phyloP scores from a whole-genome alignment of 2,329 filamentous ascomycete genomes.

The Passalora sequoiae region DNA sequence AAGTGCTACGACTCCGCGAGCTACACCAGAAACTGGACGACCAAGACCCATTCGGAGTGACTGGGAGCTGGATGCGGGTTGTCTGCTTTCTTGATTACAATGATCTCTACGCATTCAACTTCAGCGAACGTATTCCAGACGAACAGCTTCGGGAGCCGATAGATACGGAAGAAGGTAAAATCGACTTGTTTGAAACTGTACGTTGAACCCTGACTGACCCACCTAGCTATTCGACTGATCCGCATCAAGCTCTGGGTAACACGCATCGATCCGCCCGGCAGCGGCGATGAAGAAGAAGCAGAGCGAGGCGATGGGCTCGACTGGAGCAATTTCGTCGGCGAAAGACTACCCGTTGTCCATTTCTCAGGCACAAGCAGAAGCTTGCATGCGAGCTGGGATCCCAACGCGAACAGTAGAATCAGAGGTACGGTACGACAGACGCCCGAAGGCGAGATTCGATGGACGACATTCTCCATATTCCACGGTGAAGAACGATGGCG shows the following conservation, averaged over 20 bases:
- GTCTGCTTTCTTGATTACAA: constrained; percentile 55
- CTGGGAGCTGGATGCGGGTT: constrained; percentile 67
- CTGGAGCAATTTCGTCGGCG: constrained; percentile 28
- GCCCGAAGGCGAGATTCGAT: constrained; percentile 64
- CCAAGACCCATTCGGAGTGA: constrained; percentile 65
- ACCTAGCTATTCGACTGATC: constrained; percentile 60
- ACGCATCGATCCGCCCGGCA: constrained; percentile 54
- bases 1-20: constrained; percentile 24
- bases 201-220: constrained; percentile 21
- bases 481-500: constrained; percentile 64
- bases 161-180: constrained; percentile 52
- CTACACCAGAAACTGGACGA: constrained; percentile 46
- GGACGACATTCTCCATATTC: constrained; percentile 65
- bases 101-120: constrained; percentile 70
- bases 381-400: constrained; percentile 61
- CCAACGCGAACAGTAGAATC: constrained; percentile 62
- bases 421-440: constrained; percentile 63
- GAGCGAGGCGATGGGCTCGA: constrained; percentile 22
- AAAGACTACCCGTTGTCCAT: constrained; percentile 57
- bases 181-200: constrained; percentile 30
- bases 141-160: constrained; percentile 47
- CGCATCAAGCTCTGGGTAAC: constrained; percentile 61
- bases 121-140: constrained; percentile 40
- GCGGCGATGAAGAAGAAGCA: constrained; percentile 38
- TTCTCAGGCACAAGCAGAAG: constrained; percentile 60